Evolutionary conservation across 805 yeast genomes (phyloP), one percentile per base, ranked within the genome.

Genomic region (Torulaspora gathmanii): DNA sequence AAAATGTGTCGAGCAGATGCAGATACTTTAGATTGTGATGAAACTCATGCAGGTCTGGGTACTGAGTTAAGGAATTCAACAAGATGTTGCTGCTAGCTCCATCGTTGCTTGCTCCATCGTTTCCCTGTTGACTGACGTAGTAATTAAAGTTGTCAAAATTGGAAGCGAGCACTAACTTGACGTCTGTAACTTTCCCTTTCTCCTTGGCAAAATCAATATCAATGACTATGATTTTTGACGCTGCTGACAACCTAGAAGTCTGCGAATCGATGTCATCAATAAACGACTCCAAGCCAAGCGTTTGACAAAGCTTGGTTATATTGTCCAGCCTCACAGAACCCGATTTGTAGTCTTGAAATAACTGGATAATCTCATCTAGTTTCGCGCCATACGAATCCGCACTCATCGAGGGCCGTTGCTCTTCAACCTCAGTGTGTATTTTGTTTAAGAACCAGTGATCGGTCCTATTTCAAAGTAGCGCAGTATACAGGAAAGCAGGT

Each of bases 91-190:
- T 52, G 28, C 43, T 39, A 16, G 23, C 27, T 3, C 43, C 37
- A n/a, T 35, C 31, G 5, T 42, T 11, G 28, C 43, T 39, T n/a
- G 23, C 27, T 3, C 43, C 37, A n/a, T 35, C 31, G 5, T 42
- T 11, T 20, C 26, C 40, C 17, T 46, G 49, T 11, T 50, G 49
- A 11, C 52, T 53, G 33, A 57, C 60, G 42, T 45, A 62, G 42
- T 65, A 65, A 40, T 64, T 62, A 51, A 65, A 65, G 23, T 60
- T 58, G 40, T 65, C 69, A 46, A 64, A 65, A 48, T 61, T 64
- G 2, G 68, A 64, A 7, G 70, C 70, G 15, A 65, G 43, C 1
- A 65, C 70, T 33, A 65, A 49, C 46, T 64, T 65, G 22, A 64
- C 69, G 41, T 65, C 68, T 16, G 54, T 54, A 3, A 65, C 65